Conservation (phyloP, 306 rosid genomes). For the Cicer pinnatifidum region DNA sequence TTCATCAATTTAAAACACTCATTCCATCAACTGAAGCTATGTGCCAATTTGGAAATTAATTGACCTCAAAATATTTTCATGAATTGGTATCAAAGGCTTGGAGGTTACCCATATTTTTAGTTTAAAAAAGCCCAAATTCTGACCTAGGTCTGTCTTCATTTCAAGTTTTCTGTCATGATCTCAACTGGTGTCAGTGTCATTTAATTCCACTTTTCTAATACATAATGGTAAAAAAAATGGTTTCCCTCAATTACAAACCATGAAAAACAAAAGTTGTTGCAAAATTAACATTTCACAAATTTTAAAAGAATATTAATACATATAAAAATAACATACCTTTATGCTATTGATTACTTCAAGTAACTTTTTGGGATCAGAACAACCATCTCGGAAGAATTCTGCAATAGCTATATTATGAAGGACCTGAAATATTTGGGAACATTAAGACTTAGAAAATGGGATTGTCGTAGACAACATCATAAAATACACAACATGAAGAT, state of each 20-base stretch:
- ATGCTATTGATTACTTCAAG: slow-evolving; percentile 77
- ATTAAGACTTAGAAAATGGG: slow-evolving; percentile 4
- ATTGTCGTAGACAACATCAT: slow-evolving; percentile 11
- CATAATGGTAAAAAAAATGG: not conserved
- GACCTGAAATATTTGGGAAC: slow-evolving; percentile 59
- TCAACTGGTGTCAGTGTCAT: slow-evolving; percentile 14
- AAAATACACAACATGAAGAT: slow-evolving; percentile 16
- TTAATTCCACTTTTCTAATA: slow-evolving; percentile 39
- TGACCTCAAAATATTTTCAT: slow-evolving; percentile 22
- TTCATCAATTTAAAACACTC: slow-evolving; percentile 32
- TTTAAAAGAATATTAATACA: not conserved
- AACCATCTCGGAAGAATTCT: slow-evolving; percentile 80
- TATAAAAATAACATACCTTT: slow-evolving; percentile 65
- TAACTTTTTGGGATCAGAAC: slow-evolving; percentile 82
- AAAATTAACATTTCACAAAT: slow-evolving; percentile 20
- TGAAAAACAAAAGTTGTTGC: slow-evolving; percentile 8
- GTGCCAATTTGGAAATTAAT: slow-evolving; percentile 20
- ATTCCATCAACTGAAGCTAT: slow-evolving; percentile 4
- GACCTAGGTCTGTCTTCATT: slow-evolving; percentile 38
- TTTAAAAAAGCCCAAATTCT: slow-evolving; percentile 23
- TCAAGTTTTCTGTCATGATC: slow-evolving; percentile 12
- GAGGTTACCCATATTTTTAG: slow-evolving; percentile 5
- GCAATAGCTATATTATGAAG: slow-evolving; percentile 87
- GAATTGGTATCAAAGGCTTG: slow-evolving; percentile 27
- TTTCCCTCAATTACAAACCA: slow-evolving; percentile 28